phyloP scores from a whole-genome alignment of 2,329 filamentous ascomycete genomes.

The Lachnellula suecica region DNA sequence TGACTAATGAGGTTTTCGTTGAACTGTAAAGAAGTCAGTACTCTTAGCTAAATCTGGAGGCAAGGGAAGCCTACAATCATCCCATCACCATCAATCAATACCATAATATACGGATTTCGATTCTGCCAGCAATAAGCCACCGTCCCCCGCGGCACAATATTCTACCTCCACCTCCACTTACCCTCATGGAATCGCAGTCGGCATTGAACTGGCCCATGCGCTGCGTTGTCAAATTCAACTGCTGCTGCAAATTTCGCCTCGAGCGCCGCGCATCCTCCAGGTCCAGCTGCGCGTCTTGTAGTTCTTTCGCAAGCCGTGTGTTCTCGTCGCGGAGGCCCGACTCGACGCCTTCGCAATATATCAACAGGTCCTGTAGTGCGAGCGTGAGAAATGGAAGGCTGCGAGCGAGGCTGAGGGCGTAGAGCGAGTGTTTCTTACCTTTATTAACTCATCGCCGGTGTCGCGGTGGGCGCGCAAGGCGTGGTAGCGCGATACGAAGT shows the following conservation, averaged over 20 bases:
- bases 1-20: slow-evolving; percentile 52
- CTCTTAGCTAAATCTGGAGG: slow-evolving; percentile 14
- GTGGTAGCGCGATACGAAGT: slow-evolving; percentile 49
- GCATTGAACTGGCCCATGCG: slow-evolving; percentile 36
- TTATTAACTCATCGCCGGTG: slow-evolving; percentile 44
- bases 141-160: background rate
- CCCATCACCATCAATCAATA: slow-evolving; percentile 63
- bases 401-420: background rate
- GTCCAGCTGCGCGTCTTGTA: slow-evolving; percentile 48
- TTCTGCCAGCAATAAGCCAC: slow-evolving; percentile 24
- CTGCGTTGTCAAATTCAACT: slow-evolving; percentile 40
- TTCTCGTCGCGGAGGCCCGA: slow-evolving; percentile 45
- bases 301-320: slow-evolving; percentile 37
- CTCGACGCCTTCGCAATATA: slow-evolving; percentile 47
- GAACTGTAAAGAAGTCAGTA: slow-evolving; percentile 45
- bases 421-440: slow-evolving; percentile 36
- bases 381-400: slow-evolving; percentile 3
- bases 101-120: slow-evolving; percentile 57
- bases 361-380: slow-evolving; percentile 44
- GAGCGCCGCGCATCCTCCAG: slow-evolving; percentile 48
- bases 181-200: slow-evolving; percentile 47
- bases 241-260: slow-evolving; percentile 50
- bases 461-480: slow-evolving; percentile 42
- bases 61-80: slow-evolving; percentile 47
- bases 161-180: slow-evolving; percentile 28